Conservation (phyloP, 2,329 filamentous ascomycete genomes). For the Diplocarpon rosae region DNA sequence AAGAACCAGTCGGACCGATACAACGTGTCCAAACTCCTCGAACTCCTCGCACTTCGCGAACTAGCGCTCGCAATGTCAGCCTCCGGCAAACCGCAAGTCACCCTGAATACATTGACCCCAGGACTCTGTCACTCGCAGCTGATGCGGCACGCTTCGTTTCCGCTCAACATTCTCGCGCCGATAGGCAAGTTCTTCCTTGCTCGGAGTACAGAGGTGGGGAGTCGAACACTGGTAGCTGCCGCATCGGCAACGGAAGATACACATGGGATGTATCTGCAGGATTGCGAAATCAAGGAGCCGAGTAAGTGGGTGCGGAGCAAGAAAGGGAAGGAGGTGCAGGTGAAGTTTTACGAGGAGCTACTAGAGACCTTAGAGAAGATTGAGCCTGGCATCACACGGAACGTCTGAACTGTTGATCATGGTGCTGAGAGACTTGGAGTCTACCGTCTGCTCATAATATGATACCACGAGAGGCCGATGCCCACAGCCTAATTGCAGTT, state of each 20-base stretch:
- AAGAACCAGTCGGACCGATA: constrained; percentile 25
- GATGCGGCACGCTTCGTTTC: constrained; percentile 22
- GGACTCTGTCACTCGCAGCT: constrained; percentile 28
- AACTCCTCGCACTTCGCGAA: constrained; percentile 25
- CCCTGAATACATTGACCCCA: constrained; percentile 28
- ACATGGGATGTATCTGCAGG: constrained; percentile 24
- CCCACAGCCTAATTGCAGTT: not conserved
- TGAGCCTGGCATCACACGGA: constrained; percentile 29
- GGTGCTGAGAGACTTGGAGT: not conserved
- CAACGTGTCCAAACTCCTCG: constrained; percentile 28
- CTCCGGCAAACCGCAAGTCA: constrained; percentile 21
- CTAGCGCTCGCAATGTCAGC: constrained; percentile 22
- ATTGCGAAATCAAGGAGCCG: constrained; percentile 20
- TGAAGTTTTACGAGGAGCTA: constrained; percentile 34
- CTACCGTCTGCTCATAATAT: not conserved
- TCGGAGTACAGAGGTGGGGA: constrained; percentile 27
- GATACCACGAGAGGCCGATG: not conserved
- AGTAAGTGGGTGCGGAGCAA: constrained; percentile 29
- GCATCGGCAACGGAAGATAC: constrained; percentile 23
- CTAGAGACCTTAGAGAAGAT: constrained; percentile 33
- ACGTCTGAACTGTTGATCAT: constrained; percentile 6
- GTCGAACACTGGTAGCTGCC: constrained; percentile 27
- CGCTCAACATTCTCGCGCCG: constrained; percentile 16
- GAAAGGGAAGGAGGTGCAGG: constrained; percentile 29
- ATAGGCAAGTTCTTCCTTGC: constrained; percentile 22